These are phyloP conservation scores for Gyromitra esculenta DNA, from an alignment of 2,329 filamentous ascomycete genomes.

Conservation along the genomic window DNA sequence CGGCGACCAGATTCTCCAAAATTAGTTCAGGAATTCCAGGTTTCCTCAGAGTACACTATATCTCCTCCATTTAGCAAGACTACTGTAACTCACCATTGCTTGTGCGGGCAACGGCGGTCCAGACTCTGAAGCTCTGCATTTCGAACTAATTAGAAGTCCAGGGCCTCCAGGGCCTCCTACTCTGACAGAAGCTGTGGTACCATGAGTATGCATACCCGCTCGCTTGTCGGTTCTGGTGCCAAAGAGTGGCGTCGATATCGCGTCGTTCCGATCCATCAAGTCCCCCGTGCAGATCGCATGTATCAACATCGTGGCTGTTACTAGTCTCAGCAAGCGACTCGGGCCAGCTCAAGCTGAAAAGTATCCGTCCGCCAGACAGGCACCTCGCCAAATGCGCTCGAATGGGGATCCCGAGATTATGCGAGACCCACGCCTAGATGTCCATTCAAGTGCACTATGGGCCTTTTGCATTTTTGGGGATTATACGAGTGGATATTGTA, in stretches of 20 bases:
- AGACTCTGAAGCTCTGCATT: conserved; percentile 28
- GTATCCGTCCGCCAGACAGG: conserved; percentile 15
- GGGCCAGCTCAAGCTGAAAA: conserved; percentile 36
- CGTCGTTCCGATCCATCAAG: conserved; percentile 36
- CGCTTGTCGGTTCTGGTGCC: conserved; percentile 40
- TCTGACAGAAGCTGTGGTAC: conserved; percentile 25
- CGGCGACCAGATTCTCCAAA: conserved; percentile 33
- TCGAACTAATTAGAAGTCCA: conserved; percentile 19
- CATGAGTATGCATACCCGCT: conserved; percentile 41
- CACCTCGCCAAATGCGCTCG: conserved; percentile 40
- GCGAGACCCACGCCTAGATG: conserved; percentile 33
- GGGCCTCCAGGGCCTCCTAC: conserved; percentile 9
- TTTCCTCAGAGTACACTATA: conserved; percentile 29
- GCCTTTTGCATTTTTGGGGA: conserved; percentile 37
- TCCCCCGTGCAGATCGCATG: conserved; percentile 40
- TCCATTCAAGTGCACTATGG: conserved; percentile 34
- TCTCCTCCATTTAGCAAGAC: conserved; percentile 15
- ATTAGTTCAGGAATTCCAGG: conserved; percentile 21
- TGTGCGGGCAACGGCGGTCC: conserved; percentile 22
- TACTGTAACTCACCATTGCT: conserved; percentile 12
- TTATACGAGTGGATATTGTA: conserved; percentile 41
- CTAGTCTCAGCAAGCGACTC: conserved; percentile 34
- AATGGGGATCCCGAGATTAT: conserved; percentile 51
- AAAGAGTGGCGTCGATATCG: conserved; percentile 38
- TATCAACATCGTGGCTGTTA: conserved; percentile 41